phyloP scores from a whole-genome alignment of 2,329 filamentous ascomycete species.

The Talaromyces sp. region DNA sequence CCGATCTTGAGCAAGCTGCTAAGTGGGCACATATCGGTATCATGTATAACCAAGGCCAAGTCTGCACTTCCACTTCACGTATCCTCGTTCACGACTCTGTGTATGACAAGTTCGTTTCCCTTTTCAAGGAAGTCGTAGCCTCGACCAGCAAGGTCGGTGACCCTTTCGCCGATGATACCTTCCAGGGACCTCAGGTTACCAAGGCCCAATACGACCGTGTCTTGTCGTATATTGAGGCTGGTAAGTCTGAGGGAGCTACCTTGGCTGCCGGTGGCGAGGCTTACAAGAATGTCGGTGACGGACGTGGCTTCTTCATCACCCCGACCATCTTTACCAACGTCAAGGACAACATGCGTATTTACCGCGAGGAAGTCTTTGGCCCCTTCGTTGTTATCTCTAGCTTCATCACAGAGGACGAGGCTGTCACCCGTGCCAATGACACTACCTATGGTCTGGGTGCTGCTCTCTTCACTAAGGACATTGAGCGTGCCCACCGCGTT shows the following conservation, averaged over 20 bases:
- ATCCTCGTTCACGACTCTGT: constrained; percentile 62
- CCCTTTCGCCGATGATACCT: constrained; percentile 40
- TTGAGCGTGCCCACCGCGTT: constrained; percentile 63
- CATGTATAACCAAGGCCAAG: constrained; percentile 65
- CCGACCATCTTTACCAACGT: constrained; percentile 63
- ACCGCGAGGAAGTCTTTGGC: constrained; percentile 65
- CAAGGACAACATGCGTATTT: constrained; percentile 60
- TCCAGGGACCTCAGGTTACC: constrained; percentile 41
- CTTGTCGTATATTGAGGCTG: constrained; percentile 68
- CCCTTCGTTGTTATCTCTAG: constrained; percentile 62
- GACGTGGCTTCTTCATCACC: constrained; percentile 67
- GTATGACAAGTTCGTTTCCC: constrained; percentile 36
- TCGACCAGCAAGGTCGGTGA: constrained; percentile 40
- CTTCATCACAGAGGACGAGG: constrained; percentile 64
- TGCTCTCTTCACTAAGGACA: constrained; percentile 54
- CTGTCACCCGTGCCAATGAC: constrained; percentile 62
- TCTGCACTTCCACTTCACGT: constrained; percentile 67
- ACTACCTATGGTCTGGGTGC: constrained; percentile 40
- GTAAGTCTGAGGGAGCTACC: constrained; percentile 71
- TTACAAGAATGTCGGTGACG: constrained; percentile 55
- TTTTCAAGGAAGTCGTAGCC: constrained; percentile 36
- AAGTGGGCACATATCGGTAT: constrained; percentile 50
- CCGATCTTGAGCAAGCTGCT: constrained; percentile 49
- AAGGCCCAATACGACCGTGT: constrained; percentile 53
- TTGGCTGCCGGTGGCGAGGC: constrained; percentile 64